Evolutionary conservation across 768 basidiomycete species (phyloP).

Genomic region (Boletus reticuloceps): DNA sequence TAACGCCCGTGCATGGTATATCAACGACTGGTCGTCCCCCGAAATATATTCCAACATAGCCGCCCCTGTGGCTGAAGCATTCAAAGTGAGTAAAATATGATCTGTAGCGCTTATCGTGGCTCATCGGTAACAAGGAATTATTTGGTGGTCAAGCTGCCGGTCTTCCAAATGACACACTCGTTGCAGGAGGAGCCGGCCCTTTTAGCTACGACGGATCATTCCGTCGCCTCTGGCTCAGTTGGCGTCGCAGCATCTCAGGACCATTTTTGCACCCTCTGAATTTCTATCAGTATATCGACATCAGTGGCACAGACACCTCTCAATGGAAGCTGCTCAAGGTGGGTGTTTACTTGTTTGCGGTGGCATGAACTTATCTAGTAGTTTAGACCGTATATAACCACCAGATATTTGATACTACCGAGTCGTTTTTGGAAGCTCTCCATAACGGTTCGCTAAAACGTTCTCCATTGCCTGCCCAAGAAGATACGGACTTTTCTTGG

Average conservation of each 20-base stretch:
- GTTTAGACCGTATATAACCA: constrained; percentile 56
- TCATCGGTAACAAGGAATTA: constrained; percentile 38
- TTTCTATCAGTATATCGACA: constrained; percentile 57
- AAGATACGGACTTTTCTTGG: constrained; percentile 40
- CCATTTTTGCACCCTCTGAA: constrained; percentile 52
- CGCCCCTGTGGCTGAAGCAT: constrained; percentile 37
- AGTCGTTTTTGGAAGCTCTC: constrained; percentile 53
- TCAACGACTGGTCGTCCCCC: constrained; percentile 21
- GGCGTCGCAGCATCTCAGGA: constrained; percentile 49
- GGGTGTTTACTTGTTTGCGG: background rate
- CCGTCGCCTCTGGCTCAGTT: constrained; percentile 52
- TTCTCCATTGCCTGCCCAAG: constrained; percentile 28
- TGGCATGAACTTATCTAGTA: background rate
- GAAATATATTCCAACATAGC: constrained; percentile 33
- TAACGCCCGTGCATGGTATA: constrained; percentile 45
- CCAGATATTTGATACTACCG: constrained; percentile 48
- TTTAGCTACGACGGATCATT: constrained; percentile 61
- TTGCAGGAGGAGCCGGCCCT: constrained; percentile 45
- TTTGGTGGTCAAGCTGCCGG: constrained; percentile 46
- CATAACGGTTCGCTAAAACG: constrained; percentile 50
- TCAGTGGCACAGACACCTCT: constrained; percentile 49
- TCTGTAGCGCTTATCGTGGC: background rate
- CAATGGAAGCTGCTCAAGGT: constrained; percentile 55
- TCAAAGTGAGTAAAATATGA: constrained; percentile 34
- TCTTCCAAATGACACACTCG: constrained; percentile 47